Evolutionary conservation across 805 yeast genomes (phyloP).

Genomic region (Starmerella vitae): DNA sequence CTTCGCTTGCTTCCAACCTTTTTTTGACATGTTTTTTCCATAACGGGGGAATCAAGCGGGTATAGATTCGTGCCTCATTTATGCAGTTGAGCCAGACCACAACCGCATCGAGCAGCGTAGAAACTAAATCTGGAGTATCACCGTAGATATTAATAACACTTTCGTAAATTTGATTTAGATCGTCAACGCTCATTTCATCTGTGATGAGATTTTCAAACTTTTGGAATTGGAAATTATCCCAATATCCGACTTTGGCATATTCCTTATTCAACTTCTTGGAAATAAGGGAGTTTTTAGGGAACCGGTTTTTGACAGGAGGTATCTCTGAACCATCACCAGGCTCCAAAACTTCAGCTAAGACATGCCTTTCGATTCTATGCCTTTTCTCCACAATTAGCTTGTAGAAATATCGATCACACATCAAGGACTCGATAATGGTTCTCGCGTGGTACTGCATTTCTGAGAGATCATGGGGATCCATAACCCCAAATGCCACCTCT

Average conservation of each 20-base stretch:
- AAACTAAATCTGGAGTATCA: constrained; percentile 4
- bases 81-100: constrained; percentile 20
- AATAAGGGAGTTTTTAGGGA: background rate
- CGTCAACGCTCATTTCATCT: constrained; percentile 5
- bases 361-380: too few relatives aligned
- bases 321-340: too few relatives aligned
- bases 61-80: constrained; percentile 17
- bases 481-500: constrained; percentile 20
- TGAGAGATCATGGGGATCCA: constrained; percentile 21
- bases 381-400: constrained; percentile 4
- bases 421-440: constrained; percentile 7
- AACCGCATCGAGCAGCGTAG: constrained; percentile 7
- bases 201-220: background rate
- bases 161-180: constrained; percentile 7
- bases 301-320: too few relatives aligned
- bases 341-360: too few relatives aligned
- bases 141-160: constrained; percentile 10
- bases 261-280: background rate
- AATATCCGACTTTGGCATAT: constrained; percentile 10
- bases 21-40: constrained; percentile 8
- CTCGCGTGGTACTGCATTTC: constrained; percentile 18
- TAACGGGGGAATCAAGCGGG: constrained; percentile 8
- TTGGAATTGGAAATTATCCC: constrained; percentile 1
- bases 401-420: constrained; percentile 16
- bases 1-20: too few relatives aligned